Conservation (phyloP, 2,329 filamentous ascomycete species). For the Botrytis porri region DNA sequence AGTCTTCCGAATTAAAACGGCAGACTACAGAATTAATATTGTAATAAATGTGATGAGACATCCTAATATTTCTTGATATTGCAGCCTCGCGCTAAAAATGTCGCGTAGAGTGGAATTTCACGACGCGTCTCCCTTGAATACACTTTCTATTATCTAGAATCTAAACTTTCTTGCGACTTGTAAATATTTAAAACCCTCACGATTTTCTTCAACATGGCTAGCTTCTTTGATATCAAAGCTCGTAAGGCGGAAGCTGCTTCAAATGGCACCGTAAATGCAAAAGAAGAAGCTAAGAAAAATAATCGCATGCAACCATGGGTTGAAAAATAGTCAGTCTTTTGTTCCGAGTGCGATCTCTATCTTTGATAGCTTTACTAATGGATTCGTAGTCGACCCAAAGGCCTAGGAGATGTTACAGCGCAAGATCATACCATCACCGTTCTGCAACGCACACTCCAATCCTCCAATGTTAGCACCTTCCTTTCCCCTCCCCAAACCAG, state of each 20-base stretch:
- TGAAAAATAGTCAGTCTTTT: constrained; percentile 84
- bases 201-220: constrained; percentile 59
- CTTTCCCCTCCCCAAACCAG: not conserved
- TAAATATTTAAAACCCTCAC: not conserved
- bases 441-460: constrained; percentile 87
- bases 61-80: not conserved
- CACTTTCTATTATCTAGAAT: not conserved
- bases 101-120: constrained; percentile 21
- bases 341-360: not conserved
- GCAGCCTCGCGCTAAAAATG: constrained; percentile 13
- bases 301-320: constrained; percentile 87
- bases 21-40: not conserved
- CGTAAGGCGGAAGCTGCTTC: constrained; percentile 73
- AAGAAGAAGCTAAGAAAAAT: constrained; percentile 62
- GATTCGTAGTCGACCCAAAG: constrained; percentile 71
- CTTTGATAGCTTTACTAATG: not conserved
- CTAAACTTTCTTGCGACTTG: not conserved
- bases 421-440: constrained; percentile 97
- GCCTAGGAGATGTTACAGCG: constrained; percentile 88
- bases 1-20: not conserved
- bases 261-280: constrained; percentile 58
- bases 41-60: not conserved
- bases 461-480: constrained; percentile 67
- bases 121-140: constrained; percentile 18
- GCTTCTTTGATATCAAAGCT: constrained; percentile 94